Conservation (phyloP, 305 asterid species). For the Solanum hybrid region DNA sequence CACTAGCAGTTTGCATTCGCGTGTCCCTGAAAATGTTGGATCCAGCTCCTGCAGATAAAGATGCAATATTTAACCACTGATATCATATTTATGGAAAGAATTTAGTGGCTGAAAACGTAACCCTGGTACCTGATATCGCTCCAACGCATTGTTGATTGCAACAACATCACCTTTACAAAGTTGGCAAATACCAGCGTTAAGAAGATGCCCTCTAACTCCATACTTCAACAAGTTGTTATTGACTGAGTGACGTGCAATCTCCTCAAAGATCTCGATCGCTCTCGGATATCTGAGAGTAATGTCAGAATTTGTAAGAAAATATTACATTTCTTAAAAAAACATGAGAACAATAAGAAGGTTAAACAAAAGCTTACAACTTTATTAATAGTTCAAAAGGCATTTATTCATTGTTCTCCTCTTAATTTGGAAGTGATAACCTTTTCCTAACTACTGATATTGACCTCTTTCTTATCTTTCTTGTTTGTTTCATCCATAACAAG, state of each 20-base stretch:
- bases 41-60: conserved; percentile 61
- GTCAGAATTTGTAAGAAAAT: conserved; percentile 1
- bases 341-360: background rate
- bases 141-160: conserved; percentile 68
- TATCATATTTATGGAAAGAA: background rate
- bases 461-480: background rate
- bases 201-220: conserved; percentile 85
- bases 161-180: conserved; percentile 67
- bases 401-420: background rate
- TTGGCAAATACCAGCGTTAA: conserved; percentile 82
- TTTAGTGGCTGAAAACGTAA: conserved; percentile 9
- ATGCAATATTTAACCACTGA: background rate
- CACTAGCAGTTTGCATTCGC: conserved; percentile 66
- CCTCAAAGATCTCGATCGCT: conserved; percentile 69
- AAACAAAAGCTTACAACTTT: background rate
- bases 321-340: background rate
- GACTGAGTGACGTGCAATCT: conserved; percentile 65
- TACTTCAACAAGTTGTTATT: conserved; percentile 65
- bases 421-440: background rate
- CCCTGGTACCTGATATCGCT: conserved; percentile 51
- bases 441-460: background rate
- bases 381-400: background rate
- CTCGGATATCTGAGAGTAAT: conserved; percentile 45
- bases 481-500: background rate
- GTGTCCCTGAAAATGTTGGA: conserved; percentile 90